Conservation (phyloP, 2,329 filamentous ascomycete species). For the Cladosporium sp. region DNA sequence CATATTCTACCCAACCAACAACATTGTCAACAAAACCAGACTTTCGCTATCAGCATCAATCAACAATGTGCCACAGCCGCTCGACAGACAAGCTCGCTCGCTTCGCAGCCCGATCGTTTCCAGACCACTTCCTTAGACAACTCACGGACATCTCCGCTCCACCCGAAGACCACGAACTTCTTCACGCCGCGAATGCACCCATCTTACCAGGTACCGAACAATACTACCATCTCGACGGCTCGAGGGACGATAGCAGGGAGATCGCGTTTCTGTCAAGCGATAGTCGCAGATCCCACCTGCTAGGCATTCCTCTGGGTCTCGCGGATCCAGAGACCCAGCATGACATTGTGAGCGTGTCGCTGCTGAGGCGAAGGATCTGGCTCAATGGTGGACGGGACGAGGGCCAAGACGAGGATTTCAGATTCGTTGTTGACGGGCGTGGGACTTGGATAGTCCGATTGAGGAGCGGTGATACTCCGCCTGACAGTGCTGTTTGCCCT, state of each 20-base stretch:
- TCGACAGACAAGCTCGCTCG: not conserved
- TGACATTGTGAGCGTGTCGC: not conserved
- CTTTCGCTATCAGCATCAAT: not conserved
- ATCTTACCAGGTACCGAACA: not conserved
- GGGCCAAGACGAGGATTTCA: not conserved
- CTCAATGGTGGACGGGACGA: not conserved
- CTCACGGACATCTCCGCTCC: not conserved
- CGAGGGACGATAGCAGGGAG: not conserved
- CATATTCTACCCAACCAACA: not conserved
- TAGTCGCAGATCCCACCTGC: not conserved
- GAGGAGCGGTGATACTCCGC: not conserved
- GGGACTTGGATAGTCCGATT: not conserved
- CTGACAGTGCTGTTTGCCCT: not conserved
- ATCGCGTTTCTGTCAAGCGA: not conserved
- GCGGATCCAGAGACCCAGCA: not conserved
- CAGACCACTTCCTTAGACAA: not conserved
- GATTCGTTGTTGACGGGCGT: not conserved
- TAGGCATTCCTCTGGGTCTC: not conserved
- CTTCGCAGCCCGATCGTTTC: not conserved
- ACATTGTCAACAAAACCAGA: not conserved
- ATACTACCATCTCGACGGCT: not conserved
- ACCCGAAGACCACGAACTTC: not conserved
- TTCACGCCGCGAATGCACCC: not conserved
- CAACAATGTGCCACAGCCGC: not conserved
- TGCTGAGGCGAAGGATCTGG: not conserved